A percentile compares a stretch with the other conserved stretches of the same genome.
Conservation (phyloP, 2,329 filamentous ascomycete species). For the Phialophora chinensis region DNA sequence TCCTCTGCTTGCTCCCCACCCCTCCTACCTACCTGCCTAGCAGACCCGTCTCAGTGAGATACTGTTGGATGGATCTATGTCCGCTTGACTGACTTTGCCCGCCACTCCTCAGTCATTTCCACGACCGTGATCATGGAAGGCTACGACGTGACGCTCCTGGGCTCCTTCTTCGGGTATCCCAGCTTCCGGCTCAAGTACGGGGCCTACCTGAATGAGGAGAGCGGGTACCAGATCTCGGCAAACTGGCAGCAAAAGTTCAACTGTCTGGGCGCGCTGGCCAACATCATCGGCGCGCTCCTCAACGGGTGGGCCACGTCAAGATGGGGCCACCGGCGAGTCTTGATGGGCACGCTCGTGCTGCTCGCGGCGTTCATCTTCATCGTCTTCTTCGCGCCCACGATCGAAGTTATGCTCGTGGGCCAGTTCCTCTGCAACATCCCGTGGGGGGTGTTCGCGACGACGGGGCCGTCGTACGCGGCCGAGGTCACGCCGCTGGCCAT, state of each 20-base stretch:
- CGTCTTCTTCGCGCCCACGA: conserved; percentile 57
- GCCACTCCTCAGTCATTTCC: conserved; percentile 42
- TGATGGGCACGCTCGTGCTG: conserved; percentile 53
- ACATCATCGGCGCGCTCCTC: conserved; percentile 29
- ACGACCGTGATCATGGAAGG: conserved; percentile 60
- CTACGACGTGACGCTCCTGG: conserved; percentile 59
- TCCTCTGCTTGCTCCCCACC: neutral
- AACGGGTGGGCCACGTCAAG: conserved; percentile 27
- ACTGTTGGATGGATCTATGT: too few relatives aligned
- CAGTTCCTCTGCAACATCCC: conserved; percentile 56
- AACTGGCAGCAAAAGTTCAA: conserved; percentile 56
- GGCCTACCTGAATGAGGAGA: conserved; percentile 34
- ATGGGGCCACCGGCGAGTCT: conserved; percentile 55
- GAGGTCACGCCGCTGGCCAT: conserved; percentile 68
- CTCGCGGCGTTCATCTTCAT: conserved; percentile 57
- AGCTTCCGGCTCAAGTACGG: conserved; percentile 53
- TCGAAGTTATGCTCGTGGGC: conserved; percentile 55
- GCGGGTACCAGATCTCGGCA: conserved; percentile 50
- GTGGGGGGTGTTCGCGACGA: conserved; percentile 38
- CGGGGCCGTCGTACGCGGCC: conserved; percentile 65
- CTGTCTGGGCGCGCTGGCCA: conserved; percentile 15
- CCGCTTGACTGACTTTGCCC: neutral
- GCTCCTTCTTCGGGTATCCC: conserved; percentile 57
- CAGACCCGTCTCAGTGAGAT: neutral
- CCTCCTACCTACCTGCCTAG: too few relatives aligned